These are phyloP conservation scores for Jatropha multifida DNA, from an alignment of 441 rosid genomes.

Conservation along the genomic window DNA sequence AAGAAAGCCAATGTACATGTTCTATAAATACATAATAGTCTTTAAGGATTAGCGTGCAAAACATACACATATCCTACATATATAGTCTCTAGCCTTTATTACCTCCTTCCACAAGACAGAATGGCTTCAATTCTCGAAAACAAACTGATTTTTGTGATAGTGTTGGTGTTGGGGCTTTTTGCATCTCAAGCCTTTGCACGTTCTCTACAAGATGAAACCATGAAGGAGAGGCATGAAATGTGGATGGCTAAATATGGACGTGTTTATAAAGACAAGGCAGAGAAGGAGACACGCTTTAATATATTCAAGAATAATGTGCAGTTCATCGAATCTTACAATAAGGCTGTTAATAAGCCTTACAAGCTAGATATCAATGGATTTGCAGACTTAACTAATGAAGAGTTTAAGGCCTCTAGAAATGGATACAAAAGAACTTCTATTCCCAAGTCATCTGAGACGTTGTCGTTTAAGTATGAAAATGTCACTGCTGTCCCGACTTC, in stretches of 20 bases:
- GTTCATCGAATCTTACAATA: slow-evolving; percentile 59
- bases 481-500: neutral
- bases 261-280: slow-evolving; percentile 29
- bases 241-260: slow-evolving; percentile 42
- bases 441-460: no score
- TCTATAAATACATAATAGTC: slow-evolving; percentile 10
- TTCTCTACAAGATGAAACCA: slow-evolving; percentile 21
- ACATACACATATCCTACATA: neutral
- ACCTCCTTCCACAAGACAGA: neutral
- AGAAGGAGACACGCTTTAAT: slow-evolving; percentile 47
- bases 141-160: neutral
- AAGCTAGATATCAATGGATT: slow-evolving; percentile 5
- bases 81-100: neutral
- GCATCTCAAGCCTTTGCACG: slow-evolving; percentile 41
- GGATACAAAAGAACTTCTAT: neutral
- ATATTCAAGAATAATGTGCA: slow-evolving; percentile 65
- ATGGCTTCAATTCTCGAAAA: slow-evolving; percentile 27
- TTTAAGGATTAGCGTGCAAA: neutral
- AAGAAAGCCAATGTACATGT: neutral
- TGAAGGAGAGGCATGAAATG: slow-evolving; percentile 30
- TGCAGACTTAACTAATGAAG: slow-evolving; percentile 7
- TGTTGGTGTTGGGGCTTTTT: slow-evolving; percentile 25
- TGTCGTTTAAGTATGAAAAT: slow-evolving; percentile 6
- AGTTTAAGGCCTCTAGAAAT: neutral
- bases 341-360: slow-evolving; percentile 25